These are phyloP conservation scores for Phaeosphaeriaceae sp. DNA, from an alignment of 2,329 filamentous ascomycete genomes.

Conservation along the genomic window DNA sequence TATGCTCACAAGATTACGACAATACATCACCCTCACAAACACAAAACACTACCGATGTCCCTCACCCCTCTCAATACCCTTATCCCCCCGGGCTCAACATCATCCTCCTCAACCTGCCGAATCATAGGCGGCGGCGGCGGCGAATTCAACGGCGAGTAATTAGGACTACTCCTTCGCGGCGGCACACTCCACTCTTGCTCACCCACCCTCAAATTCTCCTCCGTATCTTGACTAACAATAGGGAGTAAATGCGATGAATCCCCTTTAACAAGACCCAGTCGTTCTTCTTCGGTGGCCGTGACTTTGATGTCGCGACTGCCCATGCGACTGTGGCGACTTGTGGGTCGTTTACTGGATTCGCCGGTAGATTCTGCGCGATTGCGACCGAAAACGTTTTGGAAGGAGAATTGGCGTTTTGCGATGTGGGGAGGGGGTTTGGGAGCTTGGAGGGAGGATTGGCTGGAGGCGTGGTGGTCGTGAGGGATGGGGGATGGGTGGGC, in stretches of 20 bases:
- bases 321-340: conserved; percentile 39
- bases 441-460: conserved; percentile 55
- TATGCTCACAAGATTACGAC: too few species aligned
- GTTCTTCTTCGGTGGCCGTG: conserved; percentile 78
- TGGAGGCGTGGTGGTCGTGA: conserved; percentile 50
- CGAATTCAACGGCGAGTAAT: conserved; percentile 12
- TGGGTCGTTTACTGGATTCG: conserved; percentile 27
- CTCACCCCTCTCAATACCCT: conserved; percentile 14
- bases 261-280: conserved; percentile 80
- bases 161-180: conserved; percentile 12
- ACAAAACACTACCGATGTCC: background rate
- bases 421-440: conserved; percentile 65
- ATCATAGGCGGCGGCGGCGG: conserved; percentile 5
- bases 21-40: too few species aligned
- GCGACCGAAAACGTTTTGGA: conserved; percentile 81
- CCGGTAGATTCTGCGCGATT: conserved; percentile 37
- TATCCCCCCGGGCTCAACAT: conserved; percentile 8
- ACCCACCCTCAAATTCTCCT: conserved; percentile 22
- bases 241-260: conserved; percentile 56
- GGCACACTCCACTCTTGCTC: conserved; percentile 19
- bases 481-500: conserved; percentile 37
- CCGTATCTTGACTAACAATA: conserved; percentile 29
- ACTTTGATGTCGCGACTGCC: conserved; percentile 42
- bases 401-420: conserved; percentile 82
- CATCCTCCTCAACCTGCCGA: conserved; percentile 13